Base-by-base conservation (phyloP, 2,329 filamentous ascomycete species). In the Geosmithia morbida region DNA sequence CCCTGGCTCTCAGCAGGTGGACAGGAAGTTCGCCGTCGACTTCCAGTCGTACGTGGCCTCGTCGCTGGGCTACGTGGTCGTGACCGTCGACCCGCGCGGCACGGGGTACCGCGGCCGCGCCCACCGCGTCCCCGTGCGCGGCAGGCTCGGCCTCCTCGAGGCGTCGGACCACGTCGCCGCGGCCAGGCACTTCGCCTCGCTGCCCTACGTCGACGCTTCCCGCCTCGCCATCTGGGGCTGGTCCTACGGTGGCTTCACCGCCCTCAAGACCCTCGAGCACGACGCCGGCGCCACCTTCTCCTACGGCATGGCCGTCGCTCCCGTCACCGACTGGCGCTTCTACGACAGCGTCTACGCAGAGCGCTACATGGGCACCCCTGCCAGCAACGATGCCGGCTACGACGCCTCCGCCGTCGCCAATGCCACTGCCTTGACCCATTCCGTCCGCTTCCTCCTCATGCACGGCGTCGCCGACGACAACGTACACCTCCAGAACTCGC, bases 401-500 rank as follows among this genome's bases (percentile, higher is more conserved):
- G 72, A 80, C 41, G 79, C 77, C 52, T 79, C 85, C 5, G 79
- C 79, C 46, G 80, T 98, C 58, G 75, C 62, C 50, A 86, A 98
- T 58, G 82, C 81, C 51, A 71, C 75, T 1, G 84, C 87, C 0
- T 71, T 98, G 7, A 69, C 73, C 3, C 65, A 80, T 53, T 94
- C 84, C 60, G 85, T 89, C 51, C 81, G 90, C 30, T 98, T 97
- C 68, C 70, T 98, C 40, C 63, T 98, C 56, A 96, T 97, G 86
- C 92, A 98, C 60, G 92, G 92, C 54, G 78, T 88, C n/a, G 85
- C 85, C 7, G 92, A 98, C 58, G 92, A 98, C 65, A 98, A 98
- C 57, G 92, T 98, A 13, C 94, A 98, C 63, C 81, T 95, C 64
- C 94, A 98, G 64, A 97, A 94, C 63, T 88, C 89, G 1, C 74